Conservation (phyloP, 306 rosid genomes). For the Prunus kanzakura region DNA sequence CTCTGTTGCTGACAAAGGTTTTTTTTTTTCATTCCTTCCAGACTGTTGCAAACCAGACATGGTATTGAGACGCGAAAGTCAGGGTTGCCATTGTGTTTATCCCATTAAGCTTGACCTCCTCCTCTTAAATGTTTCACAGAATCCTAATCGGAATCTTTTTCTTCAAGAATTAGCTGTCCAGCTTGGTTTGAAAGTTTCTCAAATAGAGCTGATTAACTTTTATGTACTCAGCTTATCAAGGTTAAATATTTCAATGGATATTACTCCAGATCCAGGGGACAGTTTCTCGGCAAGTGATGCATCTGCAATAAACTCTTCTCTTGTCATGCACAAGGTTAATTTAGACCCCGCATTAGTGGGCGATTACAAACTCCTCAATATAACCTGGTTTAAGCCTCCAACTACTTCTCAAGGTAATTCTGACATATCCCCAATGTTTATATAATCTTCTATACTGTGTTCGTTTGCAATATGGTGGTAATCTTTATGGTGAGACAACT, state of each 20-base stretch:
- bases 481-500: not conserved
- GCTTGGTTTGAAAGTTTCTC: constrained; percentile 57
- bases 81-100: constrained; percentile 75
- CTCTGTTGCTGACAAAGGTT: constrained; percentile 15
- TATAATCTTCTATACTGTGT: constrained; percentile 1
- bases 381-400: constrained; percentile 85
- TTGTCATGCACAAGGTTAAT: constrained; percentile 63
- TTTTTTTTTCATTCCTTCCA: constrained; percentile 39
- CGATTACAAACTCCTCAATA: constrained; percentile 70
- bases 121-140: constrained; percentile 78
- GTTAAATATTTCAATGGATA: constrained; percentile 85
- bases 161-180: constrained; percentile 63
- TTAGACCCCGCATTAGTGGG: constrained; percentile 66
- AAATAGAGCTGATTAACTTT: constrained; percentile 78
- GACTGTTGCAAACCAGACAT: constrained; percentile 80
- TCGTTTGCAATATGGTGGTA: not conserved
- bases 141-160: constrained; percentile 58
- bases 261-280: constrained; percentile 67
- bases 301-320: constrained; percentile 64
- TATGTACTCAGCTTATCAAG: constrained; percentile 56
- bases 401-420: constrained; percentile 71
- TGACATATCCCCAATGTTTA: constrained; percentile 5
- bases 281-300: constrained; percentile 70
- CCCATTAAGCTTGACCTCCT: constrained; percentile 91
- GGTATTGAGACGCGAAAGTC: constrained; percentile 71